A percentile compares a stretch with the other conserved stretches of the same genome.
phyloP scores from a whole-genome alignment of 2,329 filamentous ascomycete genomes.

The Aspergillus arachidicola region DNA sequence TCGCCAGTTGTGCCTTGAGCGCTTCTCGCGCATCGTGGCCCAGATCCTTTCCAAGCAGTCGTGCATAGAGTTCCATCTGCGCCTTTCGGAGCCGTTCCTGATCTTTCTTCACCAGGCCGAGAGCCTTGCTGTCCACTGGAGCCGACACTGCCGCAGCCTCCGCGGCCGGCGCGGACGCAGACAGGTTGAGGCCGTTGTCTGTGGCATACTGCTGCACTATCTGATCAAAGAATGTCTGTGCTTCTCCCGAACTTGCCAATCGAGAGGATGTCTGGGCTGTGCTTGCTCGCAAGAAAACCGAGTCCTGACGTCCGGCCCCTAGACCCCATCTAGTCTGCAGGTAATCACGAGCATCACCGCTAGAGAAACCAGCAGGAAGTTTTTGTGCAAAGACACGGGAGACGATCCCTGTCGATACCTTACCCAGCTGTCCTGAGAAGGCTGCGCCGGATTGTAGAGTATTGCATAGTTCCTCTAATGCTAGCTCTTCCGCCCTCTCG shows the following conservation, averaged over 20 bases:
- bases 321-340: slow-evolving; percentile 93
- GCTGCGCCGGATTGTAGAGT: slow-evolving; percentile 81
- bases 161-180: slow-evolving; percentile 63
- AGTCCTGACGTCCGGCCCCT: slow-evolving; percentile 83
- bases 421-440: slow-evolving; percentile 96
- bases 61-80: slow-evolving; percentile 89
- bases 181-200: slow-evolving; percentile 79
- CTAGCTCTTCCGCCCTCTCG: slow-evolving; percentile 97
- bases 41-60: slow-evolving; percentile 96
- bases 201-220: slow-evolving; percentile 87
- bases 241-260: slow-evolving; percentile 85
- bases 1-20: slow-evolving; percentile 77
- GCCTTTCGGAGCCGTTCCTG: slow-evolving; percentile 97
- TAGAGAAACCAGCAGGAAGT: slow-evolving; percentile 99
- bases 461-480: slow-evolving; percentile 90
- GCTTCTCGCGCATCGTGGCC: slow-evolving; percentile 84
- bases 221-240: slow-evolving; percentile 88
- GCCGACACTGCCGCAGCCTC: slow-evolving; percentile 71
- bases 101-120: slow-evolving; percentile 96
- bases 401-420: slow-evolving; percentile 90
- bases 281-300: slow-evolving; percentile 81
- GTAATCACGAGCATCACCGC: slow-evolving; percentile 92
- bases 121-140: slow-evolving; percentile 89
- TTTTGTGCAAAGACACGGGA: slow-evolving; percentile 96
- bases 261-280: slow-evolving; percentile 91